Conservation (phyloP, 2,329 filamentous ascomycete genomes). For the Pezicula neosporulosa region DNA sequence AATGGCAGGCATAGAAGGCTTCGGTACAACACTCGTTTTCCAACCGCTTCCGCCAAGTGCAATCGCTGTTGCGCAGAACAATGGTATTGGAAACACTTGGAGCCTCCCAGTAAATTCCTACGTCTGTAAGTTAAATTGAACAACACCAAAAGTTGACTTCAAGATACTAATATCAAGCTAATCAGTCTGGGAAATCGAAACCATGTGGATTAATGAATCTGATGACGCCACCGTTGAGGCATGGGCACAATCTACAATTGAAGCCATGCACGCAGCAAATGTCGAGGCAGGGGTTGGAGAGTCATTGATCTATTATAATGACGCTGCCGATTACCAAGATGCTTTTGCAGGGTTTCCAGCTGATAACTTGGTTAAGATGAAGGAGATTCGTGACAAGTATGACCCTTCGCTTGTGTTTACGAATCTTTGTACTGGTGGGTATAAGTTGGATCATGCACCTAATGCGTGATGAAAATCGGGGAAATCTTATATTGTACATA, state of each 20-base stretch:
- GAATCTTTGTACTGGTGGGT: background rate
- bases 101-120: background rate
- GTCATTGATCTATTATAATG: constrained; percentile 19
- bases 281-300: constrained; percentile 23
- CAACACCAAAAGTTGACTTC: background rate
- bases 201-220: constrained; percentile 21
- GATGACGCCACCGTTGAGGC: constrained; percentile 29
- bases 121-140: background rate
- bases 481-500: too few species aligned
- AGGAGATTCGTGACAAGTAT: constrained; percentile 14
- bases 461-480: too few species aligned
- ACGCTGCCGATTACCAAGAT: constrained; percentile 31
- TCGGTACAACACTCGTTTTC: background rate
- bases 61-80: background rate
- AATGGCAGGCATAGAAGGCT: background rate
- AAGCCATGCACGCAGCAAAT: constrained; percentile 20
- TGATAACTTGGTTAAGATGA: constrained; percentile 25
- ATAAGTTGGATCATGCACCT: background rate
- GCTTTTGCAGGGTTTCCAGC: constrained; percentile 30
- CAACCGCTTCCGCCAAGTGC: background rate
- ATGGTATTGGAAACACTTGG: constrained; percentile 1
- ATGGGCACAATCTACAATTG: constrained; percentile 18
- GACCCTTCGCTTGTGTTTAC: constrained; percentile 16
- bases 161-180: background rate
- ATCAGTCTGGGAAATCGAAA: background rate